phyloP scores from a whole-genome alignment of 345 rosid species.

The Citrus unshiu region DNA sequence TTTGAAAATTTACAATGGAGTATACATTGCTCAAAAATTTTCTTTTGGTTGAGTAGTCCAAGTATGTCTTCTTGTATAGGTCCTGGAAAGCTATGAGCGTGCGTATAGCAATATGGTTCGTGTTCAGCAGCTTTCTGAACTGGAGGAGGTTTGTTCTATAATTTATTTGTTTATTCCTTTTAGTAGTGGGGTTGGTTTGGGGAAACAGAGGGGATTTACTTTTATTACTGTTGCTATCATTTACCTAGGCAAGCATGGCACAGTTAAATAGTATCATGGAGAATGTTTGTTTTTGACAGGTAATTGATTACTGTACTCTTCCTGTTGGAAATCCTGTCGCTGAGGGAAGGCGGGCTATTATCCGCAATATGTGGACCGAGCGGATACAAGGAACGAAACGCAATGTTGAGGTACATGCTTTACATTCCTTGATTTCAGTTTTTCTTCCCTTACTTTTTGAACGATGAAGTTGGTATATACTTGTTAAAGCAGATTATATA shows the following conservation, averaged over 20 bases:
- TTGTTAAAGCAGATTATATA: background rate
- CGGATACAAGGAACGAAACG: slow-evolving; percentile 92
- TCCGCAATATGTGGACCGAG: slow-evolving; percentile 98
- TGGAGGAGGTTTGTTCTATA: slow-evolving; percentile 75
- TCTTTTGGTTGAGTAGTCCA: background rate
- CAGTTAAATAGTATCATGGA: background rate
- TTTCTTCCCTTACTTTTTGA: background rate
- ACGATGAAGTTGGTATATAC: background rate
- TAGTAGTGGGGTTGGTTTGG: background rate
- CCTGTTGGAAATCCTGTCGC: slow-evolving; percentile 72
- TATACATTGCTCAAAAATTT: background rate
- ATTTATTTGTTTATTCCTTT: background rate
- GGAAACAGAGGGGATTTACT: background rate
- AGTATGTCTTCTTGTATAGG: slow-evolving; percentile 41
- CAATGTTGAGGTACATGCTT: slow-evolving; percentile 79
- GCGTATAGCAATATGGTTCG: slow-evolving; percentile 97
- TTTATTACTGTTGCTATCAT: background rate
- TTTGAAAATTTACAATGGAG: background rate
- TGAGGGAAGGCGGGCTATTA: slow-evolving; percentile 80
- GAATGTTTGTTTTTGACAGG: slow-evolving; percentile 39
- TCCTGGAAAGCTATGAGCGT: slow-evolving; percentile 97
- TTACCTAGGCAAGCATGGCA: slow-evolving; percentile 1
- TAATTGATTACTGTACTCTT: slow-evolving; percentile 89
- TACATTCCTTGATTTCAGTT: background rate
- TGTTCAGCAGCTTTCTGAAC: slow-evolving; percentile 95